Conservation (phyloP, 73 alveolate species). For the Tetrahymena thermophila region DNA sequence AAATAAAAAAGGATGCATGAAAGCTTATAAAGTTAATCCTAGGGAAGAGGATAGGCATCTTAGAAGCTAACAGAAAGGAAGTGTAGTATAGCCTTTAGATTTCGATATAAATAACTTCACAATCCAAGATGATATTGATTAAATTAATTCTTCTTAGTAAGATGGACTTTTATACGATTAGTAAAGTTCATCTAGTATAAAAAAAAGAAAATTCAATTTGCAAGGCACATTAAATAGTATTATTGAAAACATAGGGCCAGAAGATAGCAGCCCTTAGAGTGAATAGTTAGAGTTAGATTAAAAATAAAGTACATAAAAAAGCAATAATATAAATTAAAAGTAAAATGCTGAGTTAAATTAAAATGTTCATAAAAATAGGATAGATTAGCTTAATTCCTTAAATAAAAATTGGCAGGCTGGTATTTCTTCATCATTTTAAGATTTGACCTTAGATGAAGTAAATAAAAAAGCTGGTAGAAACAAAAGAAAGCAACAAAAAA, state of each 20-base stretch:
- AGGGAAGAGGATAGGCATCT: background rate
- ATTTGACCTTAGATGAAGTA: constrained; percentile 7
- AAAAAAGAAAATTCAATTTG: background rate
- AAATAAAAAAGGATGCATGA: constrained; percentile 27
- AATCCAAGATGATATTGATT: background rate
- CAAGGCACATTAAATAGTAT: background rate
- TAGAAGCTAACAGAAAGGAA: constrained; percentile 27
- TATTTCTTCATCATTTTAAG: constrained; percentile 7
- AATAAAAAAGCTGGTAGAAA: constrained; percentile 35
- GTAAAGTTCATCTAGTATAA: background rate
- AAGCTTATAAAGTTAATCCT: constrained; percentile 13
- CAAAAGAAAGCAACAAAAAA: background rate
- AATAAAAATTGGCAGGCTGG: constrained; percentile 29
- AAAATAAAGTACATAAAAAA: background rate
- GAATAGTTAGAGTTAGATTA: background rate
- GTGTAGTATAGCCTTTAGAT: constrained; percentile 29
- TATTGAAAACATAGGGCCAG: background rate
- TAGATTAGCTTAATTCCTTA: constrained; percentile 10
- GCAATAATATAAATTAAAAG: background rate
- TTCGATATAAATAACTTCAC: background rate
- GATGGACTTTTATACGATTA: background rate
- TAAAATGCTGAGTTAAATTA: background rate
- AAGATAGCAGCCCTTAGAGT: background rate
- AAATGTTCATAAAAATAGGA: background rate
- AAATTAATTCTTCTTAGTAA: background rate